A percentile compares a stretch with the other conserved stretches of the same genome.
These are phyloP conservation scores for Backusella liffmaniae DNA, from an alignment of 192 early-diverging fungal species.

Conservation along the genomic window DNA sequence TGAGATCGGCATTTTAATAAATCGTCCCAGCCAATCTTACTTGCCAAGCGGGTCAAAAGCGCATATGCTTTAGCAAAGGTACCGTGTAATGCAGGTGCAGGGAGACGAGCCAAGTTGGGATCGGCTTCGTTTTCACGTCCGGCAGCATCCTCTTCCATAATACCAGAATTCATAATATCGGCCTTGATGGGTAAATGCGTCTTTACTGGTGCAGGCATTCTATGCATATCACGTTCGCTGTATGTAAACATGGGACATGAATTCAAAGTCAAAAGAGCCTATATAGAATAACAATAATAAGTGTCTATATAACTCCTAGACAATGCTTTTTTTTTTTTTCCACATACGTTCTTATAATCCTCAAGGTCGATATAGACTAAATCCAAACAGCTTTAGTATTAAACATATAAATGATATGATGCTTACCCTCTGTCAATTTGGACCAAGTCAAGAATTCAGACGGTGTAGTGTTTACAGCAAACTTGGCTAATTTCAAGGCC, in stretches of 20 bases:
- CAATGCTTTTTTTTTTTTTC: background rate
- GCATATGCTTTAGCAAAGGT: slow-evolving; percentile 91
- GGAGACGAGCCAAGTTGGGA: slow-evolving; percentile 75
- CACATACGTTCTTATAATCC: slow-evolving; percentile 77
- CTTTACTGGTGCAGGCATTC: slow-evolving; percentile 87
- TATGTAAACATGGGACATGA: slow-evolving; percentile 99
- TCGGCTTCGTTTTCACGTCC: slow-evolving; percentile 56
- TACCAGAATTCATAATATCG: slow-evolving; percentile 61
- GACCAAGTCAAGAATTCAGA: slow-evolving; percentile 96
- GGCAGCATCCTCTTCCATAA: slow-evolving; percentile 57
- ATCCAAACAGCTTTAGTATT: background rate
- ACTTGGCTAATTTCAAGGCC: slow-evolving; percentile 85
- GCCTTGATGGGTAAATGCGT: slow-evolving; percentile 87
- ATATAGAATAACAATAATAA: background rate
- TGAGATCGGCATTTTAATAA: slow-evolving; percentile 79
- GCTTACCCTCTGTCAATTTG: slow-evolving; percentile 75
- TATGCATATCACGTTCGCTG: slow-evolving; percentile 81
- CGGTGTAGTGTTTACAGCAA: slow-evolving; percentile 92
- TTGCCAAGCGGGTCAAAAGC: slow-evolving; percentile 76
- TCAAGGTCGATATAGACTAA: slow-evolving; percentile 79
- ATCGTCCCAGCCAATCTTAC: slow-evolving; percentile 95
- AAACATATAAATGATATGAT: no score
- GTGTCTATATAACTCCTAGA: background rate
- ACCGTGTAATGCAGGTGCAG: slow-evolving; percentile 87
- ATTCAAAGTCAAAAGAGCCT: slow-evolving; percentile 94